Base-by-base conservation (phyloP, 2,329 filamentous ascomycete species). In the Westerdykella aurantiaca region DNA sequence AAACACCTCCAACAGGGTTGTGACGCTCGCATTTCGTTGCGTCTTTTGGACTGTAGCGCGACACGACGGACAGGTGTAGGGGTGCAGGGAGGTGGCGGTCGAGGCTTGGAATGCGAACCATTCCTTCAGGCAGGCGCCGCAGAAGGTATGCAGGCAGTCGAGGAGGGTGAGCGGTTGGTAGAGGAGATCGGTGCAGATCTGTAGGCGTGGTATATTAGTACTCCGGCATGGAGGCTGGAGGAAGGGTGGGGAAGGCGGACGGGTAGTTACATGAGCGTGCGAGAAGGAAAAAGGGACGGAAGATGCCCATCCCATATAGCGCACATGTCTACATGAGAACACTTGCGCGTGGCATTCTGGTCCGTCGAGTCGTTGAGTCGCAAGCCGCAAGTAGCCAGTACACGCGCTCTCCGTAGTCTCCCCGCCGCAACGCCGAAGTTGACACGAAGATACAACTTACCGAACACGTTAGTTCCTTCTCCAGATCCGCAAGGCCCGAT, bases 141-240 rank as follows among this genome's bases (percentile, higher is more conserved):
- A 98, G 69, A 94, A 98, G 37, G 91, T 96, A 70, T 95, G 89
- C 37, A 95, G 80, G 65, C 89, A 95, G 73, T 95, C 88, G 67
- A 95, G 86, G 39, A 95, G 81, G 22, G 89, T 95, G 51, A 95
- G 78, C 29, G 90, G 89, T 67, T 94, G 87, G 70, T 88, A 94
- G 50, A 95, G 82, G 52, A 95, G 80, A 68, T 97, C 93, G 57
- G 91, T 95, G 75, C 93, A 98, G 61, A 98, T 98, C 90, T 96
- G 55, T 41, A 45, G 39, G n/a, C 4, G n/a, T 16, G 14, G 3
- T 5, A 2, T 12, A 7, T 29, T 9, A 29, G 14, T 18, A 22
- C 43, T 52, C 37, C 46, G 48, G 23, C 43, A 21, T 37, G 14
- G 41, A 21, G 13, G 6, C 39, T 21, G 18, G 10, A 23, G 31